These are phyloP conservation scores for Fusarium continuum DNA, from an alignment of 2,329 filamentous ascomycete species.

Conservation along the genomic window DNA sequence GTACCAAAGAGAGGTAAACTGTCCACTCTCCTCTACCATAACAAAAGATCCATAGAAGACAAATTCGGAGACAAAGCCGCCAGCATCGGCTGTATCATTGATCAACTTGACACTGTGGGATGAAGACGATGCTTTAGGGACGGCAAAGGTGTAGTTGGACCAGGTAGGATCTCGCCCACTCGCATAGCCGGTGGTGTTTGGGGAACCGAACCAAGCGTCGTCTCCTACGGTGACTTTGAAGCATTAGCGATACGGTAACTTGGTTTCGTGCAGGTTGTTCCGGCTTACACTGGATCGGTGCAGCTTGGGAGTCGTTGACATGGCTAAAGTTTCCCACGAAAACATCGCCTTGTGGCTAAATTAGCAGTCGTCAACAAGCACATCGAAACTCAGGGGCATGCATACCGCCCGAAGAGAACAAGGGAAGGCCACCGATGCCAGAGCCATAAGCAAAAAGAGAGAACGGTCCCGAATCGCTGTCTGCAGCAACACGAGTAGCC, in stretches of 20 bases:
- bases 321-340: constrained; percentile 9
- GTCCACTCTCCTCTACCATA: not conserved
- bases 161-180: not conserved
- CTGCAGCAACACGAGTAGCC: not conserved
- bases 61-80: not conserved
- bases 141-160: not conserved
- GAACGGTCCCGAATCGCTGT: not conserved
- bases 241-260: not conserved
- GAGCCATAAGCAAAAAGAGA: constrained; percentile 10
- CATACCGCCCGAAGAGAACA: constrained; percentile 6
- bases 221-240: not conserved
- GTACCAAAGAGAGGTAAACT: constrained; percentile 10
- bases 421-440: not conserved
- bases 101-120: not conserved
- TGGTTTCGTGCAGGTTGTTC: rapidly evolving
- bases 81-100: not conserved
- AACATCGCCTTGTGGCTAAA: not conserved
- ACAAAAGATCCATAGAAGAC: constrained; percentile 1
- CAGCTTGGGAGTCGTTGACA: not conserved
- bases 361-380: not conserved
- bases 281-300: not conserved
- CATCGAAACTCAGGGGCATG: rapidly evolving
- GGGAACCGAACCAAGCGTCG: not conserved
- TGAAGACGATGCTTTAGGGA: not conserved
- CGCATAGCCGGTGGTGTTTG: not conserved